Conservation (phyloP, 805 yeast genomes). For the Monosporozyma yasuniensis region DNA sequence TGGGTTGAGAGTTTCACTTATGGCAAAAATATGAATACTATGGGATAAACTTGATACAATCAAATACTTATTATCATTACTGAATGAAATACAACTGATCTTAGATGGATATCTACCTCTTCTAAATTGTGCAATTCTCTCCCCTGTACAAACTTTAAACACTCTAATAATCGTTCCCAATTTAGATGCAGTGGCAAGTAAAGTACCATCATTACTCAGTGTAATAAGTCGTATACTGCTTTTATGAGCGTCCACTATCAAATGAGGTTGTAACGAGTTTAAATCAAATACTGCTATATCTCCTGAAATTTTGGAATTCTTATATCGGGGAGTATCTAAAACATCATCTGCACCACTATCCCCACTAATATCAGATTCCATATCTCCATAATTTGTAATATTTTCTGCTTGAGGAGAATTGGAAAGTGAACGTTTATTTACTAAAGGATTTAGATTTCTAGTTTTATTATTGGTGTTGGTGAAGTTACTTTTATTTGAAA, state of each 20-base stretch:
- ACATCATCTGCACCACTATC: not conserved
- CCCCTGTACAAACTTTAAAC: slow-evolving; percentile 51
- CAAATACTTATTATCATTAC: slow-evolving; percentile 55
- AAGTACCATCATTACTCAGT: slow-evolving; percentile 53
- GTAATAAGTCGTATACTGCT: slow-evolving; percentile 53
- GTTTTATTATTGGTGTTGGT: not conserved
- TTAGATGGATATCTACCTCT: slow-evolving; percentile 77
- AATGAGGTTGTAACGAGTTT: slow-evolving; percentile 49
- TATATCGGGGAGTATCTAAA: not conserved
- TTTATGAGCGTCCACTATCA: slow-evolving; percentile 67
- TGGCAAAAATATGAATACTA: not conserved
- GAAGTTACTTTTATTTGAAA: not conserved
- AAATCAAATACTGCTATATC: slow-evolving; percentile 62
- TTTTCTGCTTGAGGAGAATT: not conserved
- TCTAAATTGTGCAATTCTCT: slow-evolving; percentile 52
- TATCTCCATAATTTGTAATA: not conserved
- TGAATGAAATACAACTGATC: slow-evolving; percentile 67
- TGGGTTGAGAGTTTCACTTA: not conserved
- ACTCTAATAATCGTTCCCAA: slow-evolving; percentile 72
- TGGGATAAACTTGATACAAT: slow-evolving; percentile 45
- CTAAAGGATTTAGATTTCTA: not conserved
- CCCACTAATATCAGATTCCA: not conserved
- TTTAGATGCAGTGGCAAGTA: slow-evolving; percentile 65
- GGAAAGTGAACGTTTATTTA: not conserved
- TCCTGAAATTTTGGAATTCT: slow-evolving; percentile 36